Evolutionary conservation across 1,284 basidiomycete genomes (phyloP), one percentile per base, ranked within the genome.

Genomic region (Ceratobasidium sp.): DNA sequence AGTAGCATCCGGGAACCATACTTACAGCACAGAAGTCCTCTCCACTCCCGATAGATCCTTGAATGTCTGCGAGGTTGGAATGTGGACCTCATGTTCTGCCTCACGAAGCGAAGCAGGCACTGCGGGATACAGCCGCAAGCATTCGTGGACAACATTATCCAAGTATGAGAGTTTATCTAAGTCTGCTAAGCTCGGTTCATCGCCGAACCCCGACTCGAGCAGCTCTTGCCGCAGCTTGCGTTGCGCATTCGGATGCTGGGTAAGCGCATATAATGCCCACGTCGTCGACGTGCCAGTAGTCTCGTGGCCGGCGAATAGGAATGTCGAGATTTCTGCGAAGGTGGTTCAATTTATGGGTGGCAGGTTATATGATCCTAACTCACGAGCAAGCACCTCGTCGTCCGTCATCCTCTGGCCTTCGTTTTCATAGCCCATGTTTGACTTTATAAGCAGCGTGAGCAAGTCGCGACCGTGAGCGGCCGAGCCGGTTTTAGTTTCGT

Each of bases 341-440:
- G 7, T 37, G 6, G n/a, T 1, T 62, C n/a, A 46, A 19, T 13
- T 1, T 43, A 0, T 44, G 3, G 22, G 61, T 49, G 52, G 13
- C 0, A 43, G n/a, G 13, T 32, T 8, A 13, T 29, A 3, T 17
- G 62, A 44, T 5, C 7, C 8, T 85, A 79, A 89, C 87, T 85
- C 86, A 90, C 94, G 94, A 5, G 90, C 89, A 40, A 92, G 80
- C 0, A 95, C 90, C 79, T 95, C 94, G 29, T 89, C 87, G 79
- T 95, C 93, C 29, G 86, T 86, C 85, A 96, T 83, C 54, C 87
- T 85, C 79, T 93, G 90, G 13, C 84, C 80, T 65, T 84, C 82
- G 25, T 81, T 78, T 13, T 67, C 65, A 34, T 34, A 52, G 0
- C 82, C 83, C 83, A 85, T 83, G 79, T 86, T 86, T 9, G 84